phyloP scores from a whole-genome alignment of 768 basidiomycete genomes.

The Suillus tomentosus region DNA sequence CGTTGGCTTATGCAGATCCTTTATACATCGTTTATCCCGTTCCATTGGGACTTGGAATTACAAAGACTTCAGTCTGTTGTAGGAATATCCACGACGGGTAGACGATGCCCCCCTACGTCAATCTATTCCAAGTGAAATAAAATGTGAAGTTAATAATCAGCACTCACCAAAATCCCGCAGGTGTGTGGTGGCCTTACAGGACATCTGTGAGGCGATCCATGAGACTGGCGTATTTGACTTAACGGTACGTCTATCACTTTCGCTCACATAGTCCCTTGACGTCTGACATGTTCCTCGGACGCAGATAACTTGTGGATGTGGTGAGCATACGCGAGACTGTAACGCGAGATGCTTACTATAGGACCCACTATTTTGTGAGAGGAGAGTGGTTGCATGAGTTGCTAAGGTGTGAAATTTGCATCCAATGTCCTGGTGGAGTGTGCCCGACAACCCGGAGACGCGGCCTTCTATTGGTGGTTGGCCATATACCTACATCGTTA shows the following conservation, averaged over 20 bases:
- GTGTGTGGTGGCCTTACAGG: conserved; percentile 95
- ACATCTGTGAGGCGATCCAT: conserved; percentile 75
- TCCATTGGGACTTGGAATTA: not conserved
- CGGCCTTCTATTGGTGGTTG: not conserved
- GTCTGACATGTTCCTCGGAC: not conserved
- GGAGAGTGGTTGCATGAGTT: not conserved
- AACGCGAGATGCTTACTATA: conserved; percentile 76
- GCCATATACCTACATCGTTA: not conserved
- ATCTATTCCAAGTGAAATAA: conserved; percentile 7
- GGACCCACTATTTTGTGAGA: not conserved
- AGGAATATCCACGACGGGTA: not conserved
- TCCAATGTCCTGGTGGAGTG: not conserved
- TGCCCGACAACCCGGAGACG: not conserved
- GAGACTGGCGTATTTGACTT: conserved; percentile 95
- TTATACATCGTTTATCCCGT: not conserved
- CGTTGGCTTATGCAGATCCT: not conserved
- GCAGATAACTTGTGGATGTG: conserved; percentile 70
- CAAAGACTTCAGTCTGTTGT: not conserved
- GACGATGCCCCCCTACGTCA: not conserved
- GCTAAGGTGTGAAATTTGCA: too few species aligned
- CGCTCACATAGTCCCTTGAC: not conserved
- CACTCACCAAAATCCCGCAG: conserved; percentile 32
- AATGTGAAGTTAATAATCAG: conserved; percentile 13
- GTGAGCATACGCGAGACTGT: conserved; percentile 83
- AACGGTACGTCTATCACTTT: conserved; percentile 65